A percentile compares a stretch with the other conserved stretches of the same genome.
These are phyloP conservation scores for Aspergillus unguis DNA, from an alignment of 2,329 filamentous ascomycete species.

Conservation along the genomic window DNA sequence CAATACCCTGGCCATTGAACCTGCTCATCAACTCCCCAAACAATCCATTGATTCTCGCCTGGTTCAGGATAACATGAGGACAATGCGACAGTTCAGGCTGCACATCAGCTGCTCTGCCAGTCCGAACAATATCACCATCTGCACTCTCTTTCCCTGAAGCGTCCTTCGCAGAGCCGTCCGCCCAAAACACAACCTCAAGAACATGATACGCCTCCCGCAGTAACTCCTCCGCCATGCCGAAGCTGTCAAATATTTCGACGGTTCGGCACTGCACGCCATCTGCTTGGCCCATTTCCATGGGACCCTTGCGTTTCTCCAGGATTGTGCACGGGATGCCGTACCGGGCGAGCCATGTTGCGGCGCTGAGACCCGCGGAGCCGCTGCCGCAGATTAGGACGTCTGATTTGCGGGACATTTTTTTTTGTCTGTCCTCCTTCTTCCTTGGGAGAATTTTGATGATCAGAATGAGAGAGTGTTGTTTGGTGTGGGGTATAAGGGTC, in stretches of 20 bases:
- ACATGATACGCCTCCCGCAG: constrained; percentile 58
- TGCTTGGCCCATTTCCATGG: constrained; percentile 58
- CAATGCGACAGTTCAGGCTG: constrained; percentile 52
- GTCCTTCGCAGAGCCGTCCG: constrained; percentile 26
- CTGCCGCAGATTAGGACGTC: constrained; percentile 61
- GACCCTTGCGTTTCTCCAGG: constrained; percentile 55
- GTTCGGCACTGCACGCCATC: constrained; percentile 62
- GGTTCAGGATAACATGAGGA: constrained; percentile 57
- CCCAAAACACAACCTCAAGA: constrained; percentile 59
- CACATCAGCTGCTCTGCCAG: constrained; percentile 53
- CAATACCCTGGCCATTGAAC: constrained; percentile 45
- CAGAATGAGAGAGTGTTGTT: too few species aligned
- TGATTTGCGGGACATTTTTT: constrained; percentile 12
- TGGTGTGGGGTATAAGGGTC: too few species aligned
- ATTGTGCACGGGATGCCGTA: constrained; percentile 57
- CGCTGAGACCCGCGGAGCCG: constrained; percentile 61
- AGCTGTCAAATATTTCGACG: constrained; percentile 61
- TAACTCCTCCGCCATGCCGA: constrained; percentile 54
- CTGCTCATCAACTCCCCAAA: constrained; percentile 52
- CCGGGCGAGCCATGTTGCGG: constrained; percentile 59
- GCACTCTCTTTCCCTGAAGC: not conserved
- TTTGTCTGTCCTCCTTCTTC: not conserved
- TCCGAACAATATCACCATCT: constrained; percentile 44
- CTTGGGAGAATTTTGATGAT: not conserved
- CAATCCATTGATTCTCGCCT: constrained; percentile 54